Conservation (phyloP, 2,329 filamentous ascomycete genomes). For the Sarocladium kiliense region DNA sequence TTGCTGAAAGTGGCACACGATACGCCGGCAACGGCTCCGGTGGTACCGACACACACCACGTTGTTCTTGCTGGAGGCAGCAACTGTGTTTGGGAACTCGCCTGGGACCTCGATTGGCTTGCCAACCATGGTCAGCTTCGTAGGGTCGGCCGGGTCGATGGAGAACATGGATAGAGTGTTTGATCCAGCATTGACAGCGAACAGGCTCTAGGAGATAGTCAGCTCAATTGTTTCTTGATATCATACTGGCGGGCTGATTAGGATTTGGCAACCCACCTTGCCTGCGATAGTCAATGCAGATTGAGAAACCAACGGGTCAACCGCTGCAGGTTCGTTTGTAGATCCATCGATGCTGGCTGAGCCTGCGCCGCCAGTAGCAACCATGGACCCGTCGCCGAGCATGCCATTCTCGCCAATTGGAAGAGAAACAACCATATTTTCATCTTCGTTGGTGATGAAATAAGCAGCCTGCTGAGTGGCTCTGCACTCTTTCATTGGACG, state of each 20-base stretch:
- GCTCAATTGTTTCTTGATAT: too few species aligned
- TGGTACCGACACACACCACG: conserved; percentile 41
- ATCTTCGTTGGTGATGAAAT: conserved; percentile 50
- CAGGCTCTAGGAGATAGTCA: conserved; percentile 30
- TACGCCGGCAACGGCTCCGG: conserved; percentile 38
- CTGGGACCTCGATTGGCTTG: conserved; percentile 35
- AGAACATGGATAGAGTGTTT: conserved; percentile 20
- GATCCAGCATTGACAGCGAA: conserved; percentile 39
- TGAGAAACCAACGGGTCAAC: conserved; percentile 50
- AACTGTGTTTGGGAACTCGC: conserved; percentile 49
- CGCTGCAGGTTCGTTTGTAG: conserved; percentile 29
- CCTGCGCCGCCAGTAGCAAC: conserved; percentile 44
- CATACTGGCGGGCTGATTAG: too few species aligned
- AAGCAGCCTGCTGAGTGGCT: conserved; percentile 38
- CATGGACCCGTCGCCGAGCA: conserved; percentile 34
- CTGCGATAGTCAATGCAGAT: conserved; percentile 42
- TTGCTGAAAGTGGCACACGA: conserved; percentile 35
- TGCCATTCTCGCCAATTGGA: conserved; percentile 40
- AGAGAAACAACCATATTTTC: conserved; percentile 45
- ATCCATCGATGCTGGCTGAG: conserved; percentile 31
- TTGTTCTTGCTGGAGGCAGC: conserved; percentile 37
- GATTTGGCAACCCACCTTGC: conserved; percentile 43
- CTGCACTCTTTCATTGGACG: background rate
- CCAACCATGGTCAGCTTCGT: conserved; percentile 40
- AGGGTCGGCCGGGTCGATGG: conserved; percentile 34